Conservation (phyloP, 2,329 filamentous ascomycete genomes). For the Decorospora gaudefroyi region DNA sequence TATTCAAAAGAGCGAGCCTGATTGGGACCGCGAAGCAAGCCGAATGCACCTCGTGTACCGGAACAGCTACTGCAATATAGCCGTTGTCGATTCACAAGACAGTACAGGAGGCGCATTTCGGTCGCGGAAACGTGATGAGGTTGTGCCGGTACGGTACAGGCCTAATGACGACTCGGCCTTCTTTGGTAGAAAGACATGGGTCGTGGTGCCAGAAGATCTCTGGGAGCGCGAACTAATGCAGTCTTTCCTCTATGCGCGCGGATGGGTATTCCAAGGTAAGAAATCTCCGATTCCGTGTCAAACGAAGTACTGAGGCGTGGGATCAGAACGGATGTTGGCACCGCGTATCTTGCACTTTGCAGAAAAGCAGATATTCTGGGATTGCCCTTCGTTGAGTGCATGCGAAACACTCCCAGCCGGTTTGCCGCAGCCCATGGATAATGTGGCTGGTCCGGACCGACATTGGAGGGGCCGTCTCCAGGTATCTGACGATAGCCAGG, state of each 20-base stretch:
- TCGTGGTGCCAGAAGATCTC: conserved; percentile 21
- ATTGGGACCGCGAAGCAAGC: conserved; percentile 25
- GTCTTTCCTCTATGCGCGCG: conserved; percentile 24
- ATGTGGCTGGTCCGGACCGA: conserved; percentile 20
- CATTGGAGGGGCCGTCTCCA: conserved; percentile 35
- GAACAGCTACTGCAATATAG: conserved; percentile 38
- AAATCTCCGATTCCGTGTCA: neutral
- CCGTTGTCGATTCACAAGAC: conserved; percentile 27
- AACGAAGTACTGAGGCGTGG: conserved; percentile 1
- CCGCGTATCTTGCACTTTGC: conserved; percentile 36
- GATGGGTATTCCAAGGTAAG: conserved; percentile 41
- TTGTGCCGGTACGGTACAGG: conserved; percentile 23
- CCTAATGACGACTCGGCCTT: conserved; percentile 8
- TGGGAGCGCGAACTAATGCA: conserved; percentile 30
- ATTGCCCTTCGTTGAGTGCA: conserved; percentile 29
- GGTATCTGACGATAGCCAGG: conserved; percentile 7
- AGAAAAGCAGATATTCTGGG: conserved; percentile 35
- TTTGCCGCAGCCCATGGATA: conserved; percentile 27
- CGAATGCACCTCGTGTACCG: conserved; percentile 40
- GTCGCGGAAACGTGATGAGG: conserved; percentile 13
- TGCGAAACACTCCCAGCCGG: conserved; percentile 32
- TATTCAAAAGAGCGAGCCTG: conserved; percentile 21
- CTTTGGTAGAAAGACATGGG: conserved; percentile 24
- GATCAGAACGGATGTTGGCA: conserved; percentile 33
- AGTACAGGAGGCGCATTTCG: conserved; percentile 30